These are phyloP conservation scores for Daldinia sp. DNA, from an alignment of 2,329 filamentous ascomycete species.

Conservation along the genomic window DNA sequence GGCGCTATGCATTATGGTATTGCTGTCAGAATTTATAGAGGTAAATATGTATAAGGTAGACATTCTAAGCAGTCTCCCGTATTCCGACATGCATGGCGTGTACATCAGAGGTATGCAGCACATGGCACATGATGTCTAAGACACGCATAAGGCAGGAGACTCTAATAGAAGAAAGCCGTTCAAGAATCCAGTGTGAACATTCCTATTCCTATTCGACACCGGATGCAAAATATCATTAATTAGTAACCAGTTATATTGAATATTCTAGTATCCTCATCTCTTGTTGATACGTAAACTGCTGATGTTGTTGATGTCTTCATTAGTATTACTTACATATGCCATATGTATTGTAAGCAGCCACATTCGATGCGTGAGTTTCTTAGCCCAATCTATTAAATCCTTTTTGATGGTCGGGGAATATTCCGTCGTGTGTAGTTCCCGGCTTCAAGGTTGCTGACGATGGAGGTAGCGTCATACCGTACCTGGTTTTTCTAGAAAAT, in stretches of 20 bases:
- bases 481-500: constrained; percentile 11
- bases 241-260: no score
- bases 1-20: neutral
- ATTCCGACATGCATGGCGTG: constrained; percentile 1
- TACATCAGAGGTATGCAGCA: constrained; percentile 7
- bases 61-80: neutral
- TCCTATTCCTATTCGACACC: constrained; percentile 8
- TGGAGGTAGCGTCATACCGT: neutral
- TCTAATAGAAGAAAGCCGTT: neutral
- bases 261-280: no score
- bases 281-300: no score
- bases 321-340: neutral
- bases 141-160: constrained; percentile 5
- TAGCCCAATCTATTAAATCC: neutral
- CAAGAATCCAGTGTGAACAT: constrained; percentile 3
- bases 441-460: neutral
- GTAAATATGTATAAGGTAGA: neutral
- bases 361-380: neutral
- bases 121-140: constrained; percentile 14
- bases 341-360: neutral
- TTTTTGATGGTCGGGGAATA: neutral
- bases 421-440: neutral
- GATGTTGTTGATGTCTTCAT: no score
- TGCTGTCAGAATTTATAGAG: neutral
- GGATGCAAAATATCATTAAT: neutral